A percentile compares a stretch with the other conserved stretches of the same genome.
Evolutionary conservation across 441 rosid genomes (phyloP).

Genomic region (Daphne laureola): DNA sequence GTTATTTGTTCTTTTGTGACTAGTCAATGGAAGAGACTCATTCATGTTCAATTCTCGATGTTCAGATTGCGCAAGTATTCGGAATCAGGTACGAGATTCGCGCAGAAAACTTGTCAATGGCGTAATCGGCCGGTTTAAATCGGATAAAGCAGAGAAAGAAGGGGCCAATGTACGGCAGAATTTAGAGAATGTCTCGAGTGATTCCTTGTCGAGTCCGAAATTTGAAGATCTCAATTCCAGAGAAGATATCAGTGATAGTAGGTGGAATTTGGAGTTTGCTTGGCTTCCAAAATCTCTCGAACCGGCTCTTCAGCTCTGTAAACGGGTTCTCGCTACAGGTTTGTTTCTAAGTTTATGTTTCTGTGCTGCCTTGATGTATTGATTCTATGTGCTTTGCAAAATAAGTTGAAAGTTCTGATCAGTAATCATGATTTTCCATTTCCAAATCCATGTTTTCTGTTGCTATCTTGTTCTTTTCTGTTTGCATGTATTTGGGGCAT

Average conservation of each 20-base stretch:
- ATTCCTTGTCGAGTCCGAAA: constrained; percentile 23
- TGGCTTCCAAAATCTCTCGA: constrained; percentile 84
- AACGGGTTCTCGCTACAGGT: constrained; percentile 66
- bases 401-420: too few relatives aligned
- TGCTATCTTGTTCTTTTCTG: background rate
- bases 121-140: constrained; percentile 35
- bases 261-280: constrained; percentile 62
- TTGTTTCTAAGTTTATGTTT: constrained; percentile 1
- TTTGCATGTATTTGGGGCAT: background rate
- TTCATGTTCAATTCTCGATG: background rate
- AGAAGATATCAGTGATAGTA: constrained; percentile 42
- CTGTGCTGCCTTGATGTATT: background rate
- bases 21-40: too few relatives aligned
- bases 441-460: background rate
- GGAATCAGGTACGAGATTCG: constrained; percentile 28
- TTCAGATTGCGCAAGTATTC: constrained; percentile 31
- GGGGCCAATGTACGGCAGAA: constrained; percentile 17
- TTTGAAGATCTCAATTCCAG: constrained; percentile 21
- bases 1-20: background rate
- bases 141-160: constrained; percentile 28
- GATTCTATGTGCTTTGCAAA: too few relatives aligned
- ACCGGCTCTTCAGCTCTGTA: constrained; percentile 71
- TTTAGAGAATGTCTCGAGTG: constrained; percentile 23
- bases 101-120: constrained; percentile 30
- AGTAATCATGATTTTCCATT: background rate